Evolutionary conservation across 2,329 filamentous ascomycete species (phyloP), one percentile per base, ranked within the genome.

Genomic region (Aureobasidium leucospermi): DNA sequence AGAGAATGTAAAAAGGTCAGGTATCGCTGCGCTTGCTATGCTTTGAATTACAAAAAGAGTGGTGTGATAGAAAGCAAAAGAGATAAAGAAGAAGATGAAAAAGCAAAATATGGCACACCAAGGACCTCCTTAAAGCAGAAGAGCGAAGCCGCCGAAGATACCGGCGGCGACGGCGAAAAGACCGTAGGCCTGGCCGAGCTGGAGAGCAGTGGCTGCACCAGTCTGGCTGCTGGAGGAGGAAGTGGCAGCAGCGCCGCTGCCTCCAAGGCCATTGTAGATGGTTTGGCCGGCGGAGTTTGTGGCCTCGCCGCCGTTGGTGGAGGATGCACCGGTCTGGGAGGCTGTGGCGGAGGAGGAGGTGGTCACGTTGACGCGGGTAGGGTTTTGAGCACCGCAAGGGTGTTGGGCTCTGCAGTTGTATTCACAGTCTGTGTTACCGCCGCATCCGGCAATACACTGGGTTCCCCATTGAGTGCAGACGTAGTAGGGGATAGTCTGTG

Each of bases 401-500:
- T 90, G 77, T 63, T 91, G 75, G 66, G 82, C 67, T 59, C 81
- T 79, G 76, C 88, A 92, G 59, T 73, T 66, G 61, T 75, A 73
- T n/a, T 80, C 72, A 70, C 88, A 91, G 4, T 58, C 23, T n/a
- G 67, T 63, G 65, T 79, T 79, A 73, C 86, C 77, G 36, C 73
- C 76, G 73, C 88, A 91, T 60, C 63, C 73, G 2, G 65, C 68
- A 65, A 73, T 62, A 71, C 87, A 90, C 73, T 90, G 82, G 70
- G 77, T 84, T 66, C 83, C 86, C 80, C 81, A 90, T 74, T 87
- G 80, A 48, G 79, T 80, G 81, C 89, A 94, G 67, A 85, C 80
- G 75, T 85, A 89, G 80, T 84, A 93, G 36, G 89, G 89, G 29
- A 94, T 78, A 1, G 89, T 92, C 66, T 90, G 80, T 19, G 85